Conservation (phyloP, 2,329 filamentous ascomycete species). For the Daldinia sp. region DNA sequence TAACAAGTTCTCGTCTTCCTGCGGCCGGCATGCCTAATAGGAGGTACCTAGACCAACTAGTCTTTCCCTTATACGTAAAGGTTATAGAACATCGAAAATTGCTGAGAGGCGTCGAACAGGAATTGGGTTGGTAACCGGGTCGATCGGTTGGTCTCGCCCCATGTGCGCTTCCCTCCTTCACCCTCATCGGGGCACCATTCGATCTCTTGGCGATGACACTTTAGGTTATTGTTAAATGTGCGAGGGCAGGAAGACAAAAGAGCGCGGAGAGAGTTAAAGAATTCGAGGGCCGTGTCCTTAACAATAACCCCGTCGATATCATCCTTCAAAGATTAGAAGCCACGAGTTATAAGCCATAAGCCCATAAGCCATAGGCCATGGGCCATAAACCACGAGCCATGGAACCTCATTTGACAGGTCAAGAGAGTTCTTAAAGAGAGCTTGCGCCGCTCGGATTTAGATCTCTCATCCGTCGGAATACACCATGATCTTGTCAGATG, state of each 20-base stretch:
- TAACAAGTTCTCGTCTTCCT: background rate
- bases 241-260: constrained; percentile 21
- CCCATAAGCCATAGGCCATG: background rate
- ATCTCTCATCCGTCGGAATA: constrained; percentile 22
- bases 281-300: constrained; percentile 22
- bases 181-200: constrained; percentile 36
- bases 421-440: background rate
- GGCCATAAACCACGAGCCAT: background rate
- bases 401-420: background rate
- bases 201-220: constrained; percentile 44
- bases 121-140: constrained; percentile 30
- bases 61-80: constrained; percentile 7
- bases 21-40: background rate
- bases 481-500: constrained; percentile 30
- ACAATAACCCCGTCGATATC: constrained; percentile 9
- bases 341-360: background rate
- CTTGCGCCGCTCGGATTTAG: background rate
- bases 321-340: background rate
- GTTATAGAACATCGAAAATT: constrained; percentile 16
- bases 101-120: constrained; percentile 4
- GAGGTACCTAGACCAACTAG: background rate
- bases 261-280: background rate
- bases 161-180: constrained; percentile 26
- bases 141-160: constrained; percentile 42
- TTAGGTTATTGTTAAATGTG: constrained; percentile 45